A percentile compares a stretch with the other conserved stretches of the same genome.
Evolutionary conservation across 306 rosid species (phyloP).

Genomic region (Cajanus cajan): DNA sequence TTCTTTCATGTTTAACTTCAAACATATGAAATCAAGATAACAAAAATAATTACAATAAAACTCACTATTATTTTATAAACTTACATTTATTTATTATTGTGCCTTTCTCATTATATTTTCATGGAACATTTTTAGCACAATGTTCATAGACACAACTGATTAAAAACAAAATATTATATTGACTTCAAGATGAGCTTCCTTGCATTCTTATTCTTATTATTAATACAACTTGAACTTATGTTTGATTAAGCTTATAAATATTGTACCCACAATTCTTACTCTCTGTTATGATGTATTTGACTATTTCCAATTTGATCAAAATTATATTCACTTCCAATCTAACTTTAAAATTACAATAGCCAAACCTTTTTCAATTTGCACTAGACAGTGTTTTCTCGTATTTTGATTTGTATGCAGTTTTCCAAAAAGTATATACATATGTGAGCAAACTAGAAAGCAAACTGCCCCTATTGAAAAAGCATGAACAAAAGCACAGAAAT

Average conservation of each 20-base stretch:
- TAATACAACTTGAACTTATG: no score
- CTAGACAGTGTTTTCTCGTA: no score
- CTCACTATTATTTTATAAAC: not conserved
- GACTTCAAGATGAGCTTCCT: not conserved
- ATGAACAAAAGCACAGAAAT: not conserved
- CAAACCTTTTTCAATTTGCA: not conserved
- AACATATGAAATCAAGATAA: not conserved
- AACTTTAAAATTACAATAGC: not conserved
- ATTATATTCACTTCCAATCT: not conserved
- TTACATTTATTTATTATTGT: not conserved
- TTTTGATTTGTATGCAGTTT: no score
- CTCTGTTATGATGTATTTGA: not conserved
- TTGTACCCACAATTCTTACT: no score
- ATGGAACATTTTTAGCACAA: not conserved
- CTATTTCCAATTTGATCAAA: not conserved
- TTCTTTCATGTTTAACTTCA: not conserved
- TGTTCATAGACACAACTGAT: not conserved
- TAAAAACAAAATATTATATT: not conserved
- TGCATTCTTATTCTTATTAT: no score
- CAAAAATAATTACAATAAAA: not conserved
- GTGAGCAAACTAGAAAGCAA: not conserved
- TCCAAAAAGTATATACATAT: not conserved
- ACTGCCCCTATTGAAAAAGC: not conserved
- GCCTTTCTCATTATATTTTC: not conserved
- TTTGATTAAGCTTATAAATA: no score